Base-by-base conservation (phyloP, 805 yeast species). In the Starmera caribaea region DNA sequence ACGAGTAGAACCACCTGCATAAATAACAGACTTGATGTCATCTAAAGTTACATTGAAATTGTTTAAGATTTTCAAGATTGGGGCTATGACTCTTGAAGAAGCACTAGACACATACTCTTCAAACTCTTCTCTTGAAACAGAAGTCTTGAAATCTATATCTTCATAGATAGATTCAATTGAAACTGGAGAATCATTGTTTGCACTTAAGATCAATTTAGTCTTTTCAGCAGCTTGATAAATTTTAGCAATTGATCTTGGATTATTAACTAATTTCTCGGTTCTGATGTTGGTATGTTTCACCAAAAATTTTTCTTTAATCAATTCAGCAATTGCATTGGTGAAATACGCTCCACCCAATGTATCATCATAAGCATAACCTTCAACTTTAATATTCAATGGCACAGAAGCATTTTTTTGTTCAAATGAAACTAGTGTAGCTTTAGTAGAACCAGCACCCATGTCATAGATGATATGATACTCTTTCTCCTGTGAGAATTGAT, bases 391-490 rank as follows among this genome's bases (percentile, higher is more conserved):
- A n/a, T 45, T 48, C 16, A 63, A 46, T 1, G 67, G 66, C 9
- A 69, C 59, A 9, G 67, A 64, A 29, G 66, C 65, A 21, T 65
- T 65, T 36, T 55, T 58, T 16, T 74, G 73, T 14, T 61, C 58
- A 45, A 80, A 68, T 1, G 89, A 76, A 38, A 88, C 74, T n/a
- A 92, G 63, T 0, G 97, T 83, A 2, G 95, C 95, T 40, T 80
- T 76, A 0, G 95, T 83, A 1, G 95, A 80, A 2, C 95, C 95
- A 5, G 96, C 90, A 36, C 98, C 98, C 74, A 84, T 74, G 58
- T 92, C 98, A 55, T 81, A 87, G 30, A 92, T 72, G 37, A 87
- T 55, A 54, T 84, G 84, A 51, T 76, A 71, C 49, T 75, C 76
- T 41, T 68, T 71, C 3, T 67, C 69, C 11, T 43, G 42, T 30